phyloP scores from a whole-genome alignment of 768 basidiomycete species.

The Kondoa subrosea region DNA sequence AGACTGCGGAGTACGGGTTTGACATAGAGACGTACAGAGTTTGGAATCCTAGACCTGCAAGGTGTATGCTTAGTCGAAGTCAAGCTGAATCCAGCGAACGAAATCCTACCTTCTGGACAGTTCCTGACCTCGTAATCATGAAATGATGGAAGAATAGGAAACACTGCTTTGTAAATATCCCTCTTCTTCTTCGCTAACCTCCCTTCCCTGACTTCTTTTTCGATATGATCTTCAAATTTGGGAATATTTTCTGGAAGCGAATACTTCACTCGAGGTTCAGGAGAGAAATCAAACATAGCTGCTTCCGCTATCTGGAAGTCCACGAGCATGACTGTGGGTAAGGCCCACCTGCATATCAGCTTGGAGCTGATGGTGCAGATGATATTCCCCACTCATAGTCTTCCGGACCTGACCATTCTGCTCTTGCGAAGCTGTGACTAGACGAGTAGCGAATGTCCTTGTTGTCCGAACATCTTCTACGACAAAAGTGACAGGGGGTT shows the following conservation, averaged over 20 bases:
- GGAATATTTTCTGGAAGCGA: neutral
- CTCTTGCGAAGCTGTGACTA: neutral
- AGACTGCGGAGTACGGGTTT: too few species aligned
- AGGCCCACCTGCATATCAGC: too few species aligned
- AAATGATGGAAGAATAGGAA: neutral
- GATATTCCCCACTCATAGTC: too few species aligned
- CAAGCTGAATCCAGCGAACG: too few species aligned
- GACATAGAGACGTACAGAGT: too few species aligned
- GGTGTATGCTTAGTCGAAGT: too few species aligned
- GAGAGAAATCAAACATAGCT: neutral
- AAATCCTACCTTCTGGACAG: neutral
- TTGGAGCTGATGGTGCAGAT: too few species aligned
- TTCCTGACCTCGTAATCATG: neutral
- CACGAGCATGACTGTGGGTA: neutral
- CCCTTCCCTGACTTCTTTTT: neutral
- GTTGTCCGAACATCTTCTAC: neutral
- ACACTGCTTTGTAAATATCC: neutral
- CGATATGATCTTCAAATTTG: neutral
- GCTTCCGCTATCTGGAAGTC: neutral
- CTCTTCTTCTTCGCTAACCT: neutral
- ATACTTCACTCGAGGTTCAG: neutral
- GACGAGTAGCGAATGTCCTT: neutral
- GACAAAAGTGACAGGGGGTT: neutral
- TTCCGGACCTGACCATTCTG: neutral
- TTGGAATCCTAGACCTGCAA: too few species aligned